Conservation (phyloP, 1,284 basidiomycete genomes). For the Kwoniella shivajii region DNA sequence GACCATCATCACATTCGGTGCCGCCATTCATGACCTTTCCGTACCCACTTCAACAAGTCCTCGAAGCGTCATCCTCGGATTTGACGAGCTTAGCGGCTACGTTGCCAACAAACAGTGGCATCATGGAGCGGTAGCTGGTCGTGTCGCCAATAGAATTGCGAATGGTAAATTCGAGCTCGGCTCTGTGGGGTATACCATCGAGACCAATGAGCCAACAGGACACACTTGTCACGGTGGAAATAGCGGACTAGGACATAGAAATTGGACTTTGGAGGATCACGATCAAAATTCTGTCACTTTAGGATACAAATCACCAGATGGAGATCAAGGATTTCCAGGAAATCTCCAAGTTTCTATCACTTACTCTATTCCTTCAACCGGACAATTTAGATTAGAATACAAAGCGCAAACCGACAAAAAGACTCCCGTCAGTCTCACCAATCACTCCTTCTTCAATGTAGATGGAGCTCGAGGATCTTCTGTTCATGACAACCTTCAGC, state of each 20-base stretch:
- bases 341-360: conserved; percentile 13
- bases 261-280: conserved; percentile 20
- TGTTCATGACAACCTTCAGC: conserved; percentile 12
- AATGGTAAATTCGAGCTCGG: conserved; percentile 8
- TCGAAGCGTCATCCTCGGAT: conserved; percentile 18
- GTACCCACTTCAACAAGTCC: neutral
- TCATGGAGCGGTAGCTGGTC: conserved; percentile 18
- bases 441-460: conserved; percentile 33
- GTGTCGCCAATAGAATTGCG: conserved; percentile 17
- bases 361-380: conserved; percentile 14
- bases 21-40: conserved; percentile 7
- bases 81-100: conserved; percentile 11
- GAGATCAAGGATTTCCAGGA: conserved; percentile 20
- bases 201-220: conserved; percentile 9
- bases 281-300: conserved; percentile 18
- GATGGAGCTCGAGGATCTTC: conserved; percentile 14
- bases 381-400: conserved; percentile 11
- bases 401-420: conserved; percentile 15
- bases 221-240: conserved; percentile 27
- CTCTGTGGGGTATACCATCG: conserved; percentile 1
- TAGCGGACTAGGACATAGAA: conserved; percentile 23
- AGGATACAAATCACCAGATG: conserved; percentile 13
- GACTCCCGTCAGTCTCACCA: conserved; percentile 32
- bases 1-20: conserved; percentile 15
- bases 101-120: conserved; percentile 17